phyloP scores from a whole-genome alignment of 2,329 filamentous ascomycete genomes.

The Fusarium virguliforme region DNA sequence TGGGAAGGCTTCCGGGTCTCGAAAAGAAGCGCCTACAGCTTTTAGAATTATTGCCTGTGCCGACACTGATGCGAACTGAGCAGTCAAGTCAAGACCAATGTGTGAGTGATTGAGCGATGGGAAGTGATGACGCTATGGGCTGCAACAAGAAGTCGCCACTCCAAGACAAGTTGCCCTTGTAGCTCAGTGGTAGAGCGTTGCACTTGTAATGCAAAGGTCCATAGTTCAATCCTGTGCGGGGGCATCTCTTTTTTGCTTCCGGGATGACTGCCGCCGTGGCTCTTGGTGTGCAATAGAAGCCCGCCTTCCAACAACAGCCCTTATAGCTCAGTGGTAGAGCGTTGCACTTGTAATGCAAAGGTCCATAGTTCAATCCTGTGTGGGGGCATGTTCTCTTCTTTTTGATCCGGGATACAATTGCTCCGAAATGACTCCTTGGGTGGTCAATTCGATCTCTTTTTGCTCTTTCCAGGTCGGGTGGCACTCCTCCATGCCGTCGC shows the following conservation, averaged over 20 bases:
- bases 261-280: neutral
- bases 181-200: slow-evolving; percentile 48
- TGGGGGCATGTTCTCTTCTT: slow-evolving; percentile 16
- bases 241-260: slow-evolving; percentile 28
- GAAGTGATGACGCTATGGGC: neutral
- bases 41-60: neutral
- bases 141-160: neutral
- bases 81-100: neutral
- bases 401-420: neutral
- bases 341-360: slow-evolving; percentile 28
- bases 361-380: slow-evolving; percentile 28
- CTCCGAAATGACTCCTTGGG: neutral
- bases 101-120: neutral
- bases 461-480: neutral
- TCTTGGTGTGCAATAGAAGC: neutral
- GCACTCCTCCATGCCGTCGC: no score
- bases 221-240: slow-evolving; percentile 47
- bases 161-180: slow-evolving; percentile 28
- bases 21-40: neutral
- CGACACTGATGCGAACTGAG: neutral
- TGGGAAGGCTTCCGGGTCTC: neutral
- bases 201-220: slow-evolving; percentile 48
- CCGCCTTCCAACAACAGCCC: slow-evolving; percentile 12
- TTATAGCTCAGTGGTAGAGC: slow-evolving; percentile 28
- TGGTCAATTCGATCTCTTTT: neutral